Evolutionary conservation across 192 early-diverging fungal genomes (phyloP), one percentile per base, ranked within the genome.

Genomic region (Lobosporangium transversale): DNA sequence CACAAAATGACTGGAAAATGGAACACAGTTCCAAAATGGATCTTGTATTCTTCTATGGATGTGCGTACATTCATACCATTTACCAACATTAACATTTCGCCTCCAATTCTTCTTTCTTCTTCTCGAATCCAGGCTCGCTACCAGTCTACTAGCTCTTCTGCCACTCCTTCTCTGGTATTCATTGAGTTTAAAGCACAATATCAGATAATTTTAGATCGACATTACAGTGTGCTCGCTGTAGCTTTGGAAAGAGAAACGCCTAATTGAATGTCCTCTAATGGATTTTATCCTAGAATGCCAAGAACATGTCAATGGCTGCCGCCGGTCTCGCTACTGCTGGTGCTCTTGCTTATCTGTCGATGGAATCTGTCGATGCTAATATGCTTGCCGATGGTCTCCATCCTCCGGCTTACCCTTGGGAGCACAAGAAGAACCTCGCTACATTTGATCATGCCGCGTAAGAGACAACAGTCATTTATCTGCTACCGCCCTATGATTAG

Each of bases 381-480:
- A 93, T 93, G 87, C 89, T 91, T 62, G 95, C 94, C 47, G 92
- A 97, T 61, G 97, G 97, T 49, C 85, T 97, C 57, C 97, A 99
- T 82, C 78, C 94, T 50, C 91, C 97, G 1, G 84, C 86, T 63
- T 90, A 92, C 86, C 93, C 93, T 31, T 99, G 93, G 92, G 88
- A 93, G 32, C 94, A 96, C 82, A 88, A 89, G 60, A 89, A 85
- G 66, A 85, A 86, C 66, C 84, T 91, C 58, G 89, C 89, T 59
- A 95, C 95, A 44, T 99, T 91, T 84, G 97, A 99, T 80, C 96
- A 97, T 63, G 91, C 93, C 58, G 78, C 91, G 92, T 94, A 88
- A 70, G 85, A 45, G 48, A 24, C 11, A 35, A 58, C 17, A 4
- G 18, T 32, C 18, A 17, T 48, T 15, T 42, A 26, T 31, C 17